Evolutionary conservation across 495 filamentous ascomycete species (phyloP).

Genomic region (Aspergillus funiculosus): DNA sequence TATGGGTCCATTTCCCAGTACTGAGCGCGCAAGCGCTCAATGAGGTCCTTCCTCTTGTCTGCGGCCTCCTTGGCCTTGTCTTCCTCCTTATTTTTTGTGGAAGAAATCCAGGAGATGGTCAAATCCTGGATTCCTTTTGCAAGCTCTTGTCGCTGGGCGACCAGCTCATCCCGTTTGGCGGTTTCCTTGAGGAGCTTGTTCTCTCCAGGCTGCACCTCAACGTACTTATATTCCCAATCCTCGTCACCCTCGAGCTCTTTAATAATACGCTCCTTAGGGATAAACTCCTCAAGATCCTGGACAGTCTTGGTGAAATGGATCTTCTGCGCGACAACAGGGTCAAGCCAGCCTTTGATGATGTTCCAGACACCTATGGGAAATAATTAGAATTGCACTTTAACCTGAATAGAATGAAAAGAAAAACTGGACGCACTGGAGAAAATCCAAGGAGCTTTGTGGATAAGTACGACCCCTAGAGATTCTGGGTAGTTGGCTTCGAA

Average conservation of each 20-base stretch:
- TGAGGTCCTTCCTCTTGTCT: slow-evolving; percentile 53
- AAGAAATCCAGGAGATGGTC: slow-evolving; percentile 64
- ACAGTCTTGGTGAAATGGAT: slow-evolving; percentile 87
- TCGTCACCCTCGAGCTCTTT: slow-evolving; percentile 79
- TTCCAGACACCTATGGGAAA: slow-evolving; percentile 62
- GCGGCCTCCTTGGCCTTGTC: slow-evolving; percentile 43
- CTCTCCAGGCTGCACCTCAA: slow-evolving; percentile 64
- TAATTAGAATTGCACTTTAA: not conserved
- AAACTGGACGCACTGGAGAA: slow-evolving; percentile 66
- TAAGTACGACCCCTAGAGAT: slow-evolving; percentile 82
- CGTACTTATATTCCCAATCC: slow-evolving; percentile 70
- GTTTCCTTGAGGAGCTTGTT: slow-evolving; percentile 66
- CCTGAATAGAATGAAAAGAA: not conserved
- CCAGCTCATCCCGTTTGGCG: slow-evolving; percentile 54
- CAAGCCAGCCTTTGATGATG: slow-evolving; percentile 92
- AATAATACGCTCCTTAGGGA: slow-evolving; percentile 63
- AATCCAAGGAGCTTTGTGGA: slow-evolving; percentile 95
- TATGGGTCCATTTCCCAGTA: slow-evolving; percentile 86
- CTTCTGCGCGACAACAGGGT: slow-evolving; percentile 91
- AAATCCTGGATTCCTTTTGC: slow-evolving; percentile 64
- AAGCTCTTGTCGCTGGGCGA: slow-evolving; percentile 52
- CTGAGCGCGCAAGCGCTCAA: slow-evolving; percentile 57
- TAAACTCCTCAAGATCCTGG: slow-evolving; percentile 72
- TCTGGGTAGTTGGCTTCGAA: slow-evolving; percentile 99
- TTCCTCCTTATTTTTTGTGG: slow-evolving; percentile 42